These are phyloP conservation scores for Cystobasidium pallidum DNA, from an alignment of 1,284 basidiomycete species.

Conservation along the genomic window DNA sequence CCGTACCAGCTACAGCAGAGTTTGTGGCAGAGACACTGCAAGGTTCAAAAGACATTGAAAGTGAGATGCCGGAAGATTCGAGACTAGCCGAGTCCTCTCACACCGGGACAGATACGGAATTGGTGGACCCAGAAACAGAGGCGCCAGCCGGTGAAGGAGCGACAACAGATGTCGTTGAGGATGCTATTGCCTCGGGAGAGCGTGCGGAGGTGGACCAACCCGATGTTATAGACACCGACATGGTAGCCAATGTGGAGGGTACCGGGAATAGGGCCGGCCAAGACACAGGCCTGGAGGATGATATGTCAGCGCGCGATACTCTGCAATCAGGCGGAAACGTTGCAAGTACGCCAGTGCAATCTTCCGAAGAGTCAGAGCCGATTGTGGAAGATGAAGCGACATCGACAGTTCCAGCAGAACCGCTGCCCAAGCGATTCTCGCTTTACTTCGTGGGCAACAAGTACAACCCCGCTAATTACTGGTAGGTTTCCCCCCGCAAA, in stretches of 20 bases:
- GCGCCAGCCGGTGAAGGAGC: constrained; percentile 9
- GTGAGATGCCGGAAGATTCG: constrained; percentile 1
- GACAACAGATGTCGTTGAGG: neutral
- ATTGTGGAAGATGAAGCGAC: constrained; percentile 22
- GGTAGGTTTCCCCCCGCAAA: constrained; percentile 56
- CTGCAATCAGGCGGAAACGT: constrained; percentile 18
- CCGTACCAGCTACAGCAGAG: neutral
- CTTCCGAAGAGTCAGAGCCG: constrained; percentile 10
- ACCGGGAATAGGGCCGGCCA: neutral
- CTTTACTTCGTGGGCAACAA: constrained; percentile 88
- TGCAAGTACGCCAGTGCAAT: neutral
- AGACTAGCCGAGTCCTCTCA: neutral
- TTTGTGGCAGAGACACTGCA: neutral
- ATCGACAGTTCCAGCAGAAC: constrained; percentile 17
- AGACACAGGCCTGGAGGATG: constrained; percentile 15
- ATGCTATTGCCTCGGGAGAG: neutral
- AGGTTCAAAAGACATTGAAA: neutral
- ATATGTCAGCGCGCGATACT: neutral
- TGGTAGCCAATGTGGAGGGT: neutral
- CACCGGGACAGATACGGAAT: neutral
- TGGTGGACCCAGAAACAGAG: constrained; percentile 21
- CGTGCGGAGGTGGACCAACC: neutral
- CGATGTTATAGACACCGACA: constrained; percentile 16
- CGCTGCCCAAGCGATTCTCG: constrained; percentile 62
- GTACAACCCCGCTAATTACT: constrained; percentile 88